Conservation (phyloP, 2,329 filamentous ascomycete species). For the Pseudogymnoascus sp. region DNA sequence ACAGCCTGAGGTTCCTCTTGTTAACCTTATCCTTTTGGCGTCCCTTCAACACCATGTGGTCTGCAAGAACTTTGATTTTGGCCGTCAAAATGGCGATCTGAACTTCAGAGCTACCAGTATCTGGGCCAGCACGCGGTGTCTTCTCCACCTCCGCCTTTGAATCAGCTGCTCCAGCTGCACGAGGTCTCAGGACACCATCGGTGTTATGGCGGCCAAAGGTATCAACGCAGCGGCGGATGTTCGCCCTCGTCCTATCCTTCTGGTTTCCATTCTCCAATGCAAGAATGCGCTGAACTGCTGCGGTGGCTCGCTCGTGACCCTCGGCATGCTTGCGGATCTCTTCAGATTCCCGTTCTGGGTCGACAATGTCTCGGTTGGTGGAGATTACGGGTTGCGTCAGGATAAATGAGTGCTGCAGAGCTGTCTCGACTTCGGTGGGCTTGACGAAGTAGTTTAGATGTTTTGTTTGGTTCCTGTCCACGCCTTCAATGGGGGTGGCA, state of each 20-base stretch:
- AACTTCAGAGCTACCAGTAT: slow-evolving; percentile 95
- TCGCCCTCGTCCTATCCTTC: slow-evolving; percentile 71
- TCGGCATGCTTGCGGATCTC: slow-evolving; percentile 39
- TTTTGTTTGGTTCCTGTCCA: slow-evolving; percentile 35
- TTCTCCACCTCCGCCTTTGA: slow-evolving; percentile 30
- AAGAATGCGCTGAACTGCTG: slow-evolving; percentile 74
- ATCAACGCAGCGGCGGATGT: slow-evolving; percentile 76
- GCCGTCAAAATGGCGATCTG: slow-evolving; percentile 91
- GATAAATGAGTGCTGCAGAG: slow-evolving; percentile 58
- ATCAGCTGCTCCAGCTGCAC: slow-evolving; percentile 18
- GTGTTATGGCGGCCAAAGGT: slow-evolving; percentile 89
- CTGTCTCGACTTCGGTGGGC: slow-evolving; percentile 56
- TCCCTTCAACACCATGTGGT: slow-evolving; percentile 57
- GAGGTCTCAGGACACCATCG: slow-evolving; percentile 55
- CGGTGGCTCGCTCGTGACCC: slow-evolving; percentile 59
- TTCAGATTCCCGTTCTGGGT: slow-evolving; percentile 35
- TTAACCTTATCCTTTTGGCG: slow-evolving; percentile 87
- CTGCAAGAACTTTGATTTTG: slow-evolving; percentile 78
- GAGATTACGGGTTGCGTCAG: slow-evolving; percentile 52
- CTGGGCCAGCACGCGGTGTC: slow-evolving; percentile 68
- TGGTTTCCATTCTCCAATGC: slow-evolving; percentile 68
- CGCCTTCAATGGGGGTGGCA: slow-evolving; percentile 31
- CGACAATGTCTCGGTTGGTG: slow-evolving; percentile 30
- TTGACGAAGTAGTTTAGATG: slow-evolving; percentile 72
- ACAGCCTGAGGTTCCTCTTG: slow-evolving; percentile 76